phyloP scores from a whole-genome alignment of 164 flowering plant genomes.

The Vitis vinifera region DNA sequence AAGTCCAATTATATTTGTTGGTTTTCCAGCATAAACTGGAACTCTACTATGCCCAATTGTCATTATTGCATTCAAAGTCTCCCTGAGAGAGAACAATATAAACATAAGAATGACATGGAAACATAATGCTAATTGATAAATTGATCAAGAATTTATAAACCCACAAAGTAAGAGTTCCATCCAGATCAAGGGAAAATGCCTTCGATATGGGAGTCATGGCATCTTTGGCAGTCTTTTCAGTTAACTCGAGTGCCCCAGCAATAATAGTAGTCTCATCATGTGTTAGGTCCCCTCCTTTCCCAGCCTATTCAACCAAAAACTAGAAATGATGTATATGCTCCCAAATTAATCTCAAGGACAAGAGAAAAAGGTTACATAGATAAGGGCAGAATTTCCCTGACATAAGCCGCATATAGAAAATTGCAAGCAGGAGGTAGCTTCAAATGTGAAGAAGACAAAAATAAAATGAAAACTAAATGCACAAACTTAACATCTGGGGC shows the following conservation, averaged over 20 bases:
- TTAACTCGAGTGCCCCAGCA: slow-evolving; percentile 89
- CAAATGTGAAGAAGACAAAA: neutral
- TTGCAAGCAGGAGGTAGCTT: neutral
- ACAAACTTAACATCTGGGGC: neutral
- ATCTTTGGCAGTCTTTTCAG: slow-evolving; percentile 91
- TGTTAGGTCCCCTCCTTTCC: slow-evolving; percentile 95
- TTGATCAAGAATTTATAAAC: slow-evolving; percentile 33
- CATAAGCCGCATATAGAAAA: neutral
- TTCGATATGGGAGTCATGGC: slow-evolving; percentile 93
- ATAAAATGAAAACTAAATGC: neutral
- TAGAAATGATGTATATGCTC: neutral
- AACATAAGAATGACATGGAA: neutral
- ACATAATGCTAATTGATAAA: neutral
- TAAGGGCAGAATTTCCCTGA: neutral
- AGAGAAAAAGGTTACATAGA: neutral
- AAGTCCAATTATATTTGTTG: slow-evolving; percentile 75
- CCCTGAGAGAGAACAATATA: slow-evolving; percentile 39
- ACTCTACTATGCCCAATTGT: slow-evolving; percentile 90
- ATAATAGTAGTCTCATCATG: slow-evolving; percentile 98
- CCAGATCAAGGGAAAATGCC: slow-evolving; percentile 93
- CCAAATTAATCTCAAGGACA: neutral
- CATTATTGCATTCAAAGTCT: slow-evolving; percentile 73
- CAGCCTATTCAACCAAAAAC: slow-evolving; percentile 55
- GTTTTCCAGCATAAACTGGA: slow-evolving; percentile 71
- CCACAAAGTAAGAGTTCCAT: slow-evolving; percentile 82